Conservation (phyloP, 345 rosid species). For the Sapria himalayana region DNA sequence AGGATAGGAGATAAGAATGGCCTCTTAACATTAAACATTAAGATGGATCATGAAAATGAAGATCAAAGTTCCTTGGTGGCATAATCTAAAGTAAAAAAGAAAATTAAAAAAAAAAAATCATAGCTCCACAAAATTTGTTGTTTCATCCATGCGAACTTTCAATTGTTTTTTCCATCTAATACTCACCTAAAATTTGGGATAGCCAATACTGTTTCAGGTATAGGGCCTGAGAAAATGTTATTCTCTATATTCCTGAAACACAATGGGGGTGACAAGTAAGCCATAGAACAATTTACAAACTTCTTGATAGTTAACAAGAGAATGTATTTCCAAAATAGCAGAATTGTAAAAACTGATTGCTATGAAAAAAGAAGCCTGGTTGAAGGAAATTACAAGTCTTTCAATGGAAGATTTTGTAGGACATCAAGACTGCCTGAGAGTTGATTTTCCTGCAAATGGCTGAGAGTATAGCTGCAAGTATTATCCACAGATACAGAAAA, state of each 20-base stretch:
- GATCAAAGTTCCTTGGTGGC: too few species aligned
- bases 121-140: neutral
- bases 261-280: neutral
- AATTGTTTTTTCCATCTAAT: too few species aligned
- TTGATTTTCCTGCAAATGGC: constrained; percentile 75
- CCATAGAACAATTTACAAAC: neutral
- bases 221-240: constrained; percentile 70
- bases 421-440: constrained; percentile 76
- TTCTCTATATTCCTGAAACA: constrained; percentile 69
- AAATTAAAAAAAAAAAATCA: neutral
- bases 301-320: neutral
- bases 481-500: constrained; percentile 1
- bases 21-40: too few species aligned
- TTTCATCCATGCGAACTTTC: too few species aligned
- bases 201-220: constrained; percentile 52
- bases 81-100: too few species aligned
- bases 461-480: constrained; percentile 28
- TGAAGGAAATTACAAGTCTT: constrained; percentile 49
- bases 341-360: neutral
- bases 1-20: too few species aligned
- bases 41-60: too few species aligned
- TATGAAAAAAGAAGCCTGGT: constrained; percentile 8
- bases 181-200: constrained; percentile 62
- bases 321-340: neutral
- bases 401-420: constrained; percentile 64